These are phyloP conservation scores for Teunomyces aglyptinius DNA, from an alignment of 805 yeast species.

Conservation along the genomic window DNA sequence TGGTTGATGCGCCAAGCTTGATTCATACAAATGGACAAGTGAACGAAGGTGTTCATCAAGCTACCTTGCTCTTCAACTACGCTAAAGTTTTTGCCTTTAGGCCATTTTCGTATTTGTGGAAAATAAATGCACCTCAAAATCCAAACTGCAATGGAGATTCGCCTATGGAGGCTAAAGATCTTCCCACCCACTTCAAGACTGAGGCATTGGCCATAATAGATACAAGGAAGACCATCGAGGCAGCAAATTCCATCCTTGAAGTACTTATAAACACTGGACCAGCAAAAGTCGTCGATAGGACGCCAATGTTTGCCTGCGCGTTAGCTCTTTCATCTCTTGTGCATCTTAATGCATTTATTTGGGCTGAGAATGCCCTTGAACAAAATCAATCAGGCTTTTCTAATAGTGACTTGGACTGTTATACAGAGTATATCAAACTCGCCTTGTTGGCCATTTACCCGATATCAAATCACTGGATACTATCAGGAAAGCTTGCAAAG, in stretches of 20 bases:
- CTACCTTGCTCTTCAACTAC: constrained; percentile 46
- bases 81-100: constrained; percentile 56
- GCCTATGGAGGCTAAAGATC: constrained; percentile 19
- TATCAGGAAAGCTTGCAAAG: constrained; percentile 45
- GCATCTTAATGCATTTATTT: constrained; percentile 51
- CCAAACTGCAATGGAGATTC: constrained; percentile 29
- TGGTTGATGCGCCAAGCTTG: constrained; percentile 41
- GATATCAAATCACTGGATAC: constrained; percentile 51
- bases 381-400: constrained; percentile 1
- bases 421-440: constrained; percentile 48
- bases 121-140: constrained; percentile 42
- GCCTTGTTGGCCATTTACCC: constrained; percentile 49
- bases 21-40: constrained; percentile 43
- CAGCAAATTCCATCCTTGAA: constrained; percentile 49
- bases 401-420: constrained; percentile 34
- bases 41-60: constrained; percentile 55
- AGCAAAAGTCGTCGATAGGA: constrained; percentile 40
- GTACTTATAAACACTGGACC: constrained; percentile 49
- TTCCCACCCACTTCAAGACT: constrained; percentile 18
- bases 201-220: constrained; percentile 49
- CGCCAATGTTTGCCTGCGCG: constrained; percentile 53
- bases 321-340: constrained; percentile 52
- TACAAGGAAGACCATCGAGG: constrained; percentile 53
- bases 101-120: constrained; percentile 53
- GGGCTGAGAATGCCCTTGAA: constrained; percentile 36